A percentile compares a stretch with the other conserved stretches of the same genome.
These are phyloP conservation scores for Russula dissimulans DNA, from an alignment of 768 basidiomycete genomes.

Conservation along the genomic window DNA sequence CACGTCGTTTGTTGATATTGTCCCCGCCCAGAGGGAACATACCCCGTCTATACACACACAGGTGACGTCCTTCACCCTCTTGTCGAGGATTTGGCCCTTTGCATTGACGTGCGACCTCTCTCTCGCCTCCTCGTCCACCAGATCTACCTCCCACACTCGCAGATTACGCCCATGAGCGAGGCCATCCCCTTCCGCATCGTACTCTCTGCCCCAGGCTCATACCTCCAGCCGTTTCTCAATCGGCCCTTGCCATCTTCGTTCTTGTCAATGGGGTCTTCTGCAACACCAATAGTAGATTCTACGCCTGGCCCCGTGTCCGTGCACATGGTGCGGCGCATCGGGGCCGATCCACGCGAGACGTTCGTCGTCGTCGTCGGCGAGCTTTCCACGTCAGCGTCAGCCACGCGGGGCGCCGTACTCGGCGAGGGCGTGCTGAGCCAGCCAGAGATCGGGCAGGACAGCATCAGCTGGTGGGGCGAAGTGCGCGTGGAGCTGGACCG, in stretches of 20 bases:
- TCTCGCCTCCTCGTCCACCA: not conserved
- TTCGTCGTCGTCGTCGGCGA: slow-evolving; percentile 8
- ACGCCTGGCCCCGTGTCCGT: not conserved
- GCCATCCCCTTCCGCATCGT: slow-evolving; percentile 7
- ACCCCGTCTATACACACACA: slow-evolving; percentile 10
- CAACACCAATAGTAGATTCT: not conserved
- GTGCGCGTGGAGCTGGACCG: slow-evolving; percentile 1
- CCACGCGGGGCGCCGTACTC: not conserved
- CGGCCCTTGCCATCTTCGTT: slow-evolving; percentile 1
- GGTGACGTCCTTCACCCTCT: not conserved
- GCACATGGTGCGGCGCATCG: slow-evolving; percentile 7
- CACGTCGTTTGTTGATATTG: slow-evolving; percentile 9
- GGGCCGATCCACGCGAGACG: slow-evolving; percentile 6
- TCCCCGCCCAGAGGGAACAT: not conserved
- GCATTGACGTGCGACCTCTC: not conserved
- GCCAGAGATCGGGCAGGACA: not conserved
- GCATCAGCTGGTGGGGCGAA: slow-evolving; percentile 14
- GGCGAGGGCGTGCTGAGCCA: not conserved
- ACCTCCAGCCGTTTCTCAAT: slow-evolving; percentile 6
- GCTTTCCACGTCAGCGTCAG: not conserved
- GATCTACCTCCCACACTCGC: slow-evolving; percentile 16
- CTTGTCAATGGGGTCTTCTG: not conserved
- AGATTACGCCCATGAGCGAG: slow-evolving; percentile 6
- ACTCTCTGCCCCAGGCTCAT: slow-evolving; percentile 11
- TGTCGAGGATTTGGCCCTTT: not conserved